Base-by-base conservation (phyloP, 2,329 filamentous ascomycete genomes). In the Nemania abortiva region DNA sequence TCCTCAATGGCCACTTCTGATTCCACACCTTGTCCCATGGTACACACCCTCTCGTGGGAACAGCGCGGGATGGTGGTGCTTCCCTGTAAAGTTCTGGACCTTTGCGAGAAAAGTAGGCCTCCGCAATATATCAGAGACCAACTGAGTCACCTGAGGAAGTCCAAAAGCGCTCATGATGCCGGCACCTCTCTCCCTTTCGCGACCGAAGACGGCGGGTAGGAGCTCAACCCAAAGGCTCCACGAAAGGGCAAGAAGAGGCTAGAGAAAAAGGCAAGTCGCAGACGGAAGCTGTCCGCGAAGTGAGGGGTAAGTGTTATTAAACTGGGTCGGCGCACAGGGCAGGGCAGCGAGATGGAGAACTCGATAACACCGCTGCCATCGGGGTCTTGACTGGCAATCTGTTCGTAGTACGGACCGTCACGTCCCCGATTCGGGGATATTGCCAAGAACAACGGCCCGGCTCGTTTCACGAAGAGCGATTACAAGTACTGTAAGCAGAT, bases 81-180 rank as follows among this genome's bases (percentile, higher is more conserved):
- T 77, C 78, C 76, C 77, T 74, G 74, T 72, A n/a, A 74, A 70
- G 69, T 75, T 76, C 74, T 77, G 73, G 76, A 63, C 73, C 74
- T 73, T 74, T 70, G 73, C 71, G 24, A 55, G 57, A 52, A 73
- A 71, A 69, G 54, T 63, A 55, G 58, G 39, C 65, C 69, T 68
- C 59, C 67, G 64, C 66, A 69, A 72, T 74, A 73, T 74, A 75
- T 72, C 71, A 74, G 66, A 70, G 72, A 72, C 73, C 74, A 72
- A 76, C 74, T 66, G 73, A 73, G 75, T 80, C 79, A 81, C 78
- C 80, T 80, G 79, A 75, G 73, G 63, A 54, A 62, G 62, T 68
- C 71, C 70, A 71, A 68, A 70, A 68, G 53, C 69, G 65, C 64
- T 68, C 70, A 70, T 72, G 68, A 61, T 66, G 70, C 68, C 65